Evolutionary conservation across 148 eudicot genomes (phyloP), one percentile per base, ranked within the genome.

Genomic region (Amaranthus palmeri): DNA sequence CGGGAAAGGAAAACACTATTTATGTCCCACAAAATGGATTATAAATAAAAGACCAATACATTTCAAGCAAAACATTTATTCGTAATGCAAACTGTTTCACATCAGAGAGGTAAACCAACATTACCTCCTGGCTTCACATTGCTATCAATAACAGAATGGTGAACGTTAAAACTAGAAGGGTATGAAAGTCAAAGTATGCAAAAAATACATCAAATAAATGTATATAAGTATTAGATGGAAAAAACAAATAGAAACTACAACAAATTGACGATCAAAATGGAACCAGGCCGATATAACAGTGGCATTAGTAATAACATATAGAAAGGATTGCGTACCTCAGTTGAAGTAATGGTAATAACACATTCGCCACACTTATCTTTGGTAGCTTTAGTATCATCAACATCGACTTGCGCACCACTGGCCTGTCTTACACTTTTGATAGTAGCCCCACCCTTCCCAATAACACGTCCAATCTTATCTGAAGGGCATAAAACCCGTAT

Each of bases 381-480:
- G 65, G 82, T 74, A 53, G 18, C 68, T 67, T 83, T 86, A 52
- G 75, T 69, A 79, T 91, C 96, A 72, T 89, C 92, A 72, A 91
- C 91, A 48, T 90, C 93, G 68, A 95, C 72, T 60, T 79, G 87
- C 57, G 99, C 90, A 80, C 97, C 99, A 76, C 89, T 91, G 47
- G 86, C 89, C 81, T 95, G 90, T 78, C 96, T 88, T 40, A 91
- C 80, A 78, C 85, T 82, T 85, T 85, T 91, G 56, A 95, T 88
- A 46, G 91, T 82, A 76, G 76, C 70, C 57, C 99, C 99, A 71
- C 90, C 93, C 81, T 82, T 95, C 45, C 99, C 99, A 81, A 95
- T 95, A 45, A 95, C 97, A 70, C 97, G 97, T 61, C 97, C 99
- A 83, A 95, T 89, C 70, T 82, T 89, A 78, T 83, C 88, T 61